A percentile compares a stretch with the other conserved stretches of the same genome.
Evolutionary conservation across 495 filamentous ascomycete genomes (phyloP).

Genomic region (Penicillium alfredii): DNA sequence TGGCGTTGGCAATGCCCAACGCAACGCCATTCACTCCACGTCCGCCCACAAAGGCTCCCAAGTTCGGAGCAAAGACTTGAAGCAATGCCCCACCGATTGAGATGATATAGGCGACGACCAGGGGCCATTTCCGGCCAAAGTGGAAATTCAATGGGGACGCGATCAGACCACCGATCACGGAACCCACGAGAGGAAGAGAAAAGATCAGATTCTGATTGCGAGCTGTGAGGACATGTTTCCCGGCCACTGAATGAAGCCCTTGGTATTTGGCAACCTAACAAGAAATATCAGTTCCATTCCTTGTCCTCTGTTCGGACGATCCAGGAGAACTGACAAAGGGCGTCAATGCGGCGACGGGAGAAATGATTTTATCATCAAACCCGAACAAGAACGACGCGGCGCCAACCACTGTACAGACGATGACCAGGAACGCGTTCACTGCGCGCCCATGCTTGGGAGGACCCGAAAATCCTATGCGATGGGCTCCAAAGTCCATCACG

Average conservation of each 20-base stretch:
- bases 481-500: conserved; percentile 7
- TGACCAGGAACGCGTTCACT: conserved; percentile 25
- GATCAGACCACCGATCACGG: conserved; percentile 28
- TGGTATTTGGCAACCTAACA: conserved; percentile 30
- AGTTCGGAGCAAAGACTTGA: conserved; percentile 32
- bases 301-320: too few species aligned
- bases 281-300: neutral
- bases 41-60: conserved; percentile 31
- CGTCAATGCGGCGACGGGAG: conserved; percentile 30
- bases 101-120: conserved; percentile 27
- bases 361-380: conserved; percentile 39
- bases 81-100: conserved; percentile 33
- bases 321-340: conserved; percentile 26
- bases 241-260: conserved; percentile 24
- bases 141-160: conserved; percentile 31
- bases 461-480: conserved; percentile 18
- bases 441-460: conserved; percentile 8
- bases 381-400: conserved; percentile 36
- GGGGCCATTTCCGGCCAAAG: conserved; percentile 33
- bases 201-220: conserved; percentile 36
- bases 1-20: conserved; percentile 31
- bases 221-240: conserved; percentile 24
- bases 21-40: conserved; percentile 29
- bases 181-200: conserved; percentile 31
- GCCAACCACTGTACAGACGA: conserved; percentile 29